Evolutionary conservation across 257 asterid genomes (phyloP).

Genomic region (Marsdenia floribunda): DNA sequence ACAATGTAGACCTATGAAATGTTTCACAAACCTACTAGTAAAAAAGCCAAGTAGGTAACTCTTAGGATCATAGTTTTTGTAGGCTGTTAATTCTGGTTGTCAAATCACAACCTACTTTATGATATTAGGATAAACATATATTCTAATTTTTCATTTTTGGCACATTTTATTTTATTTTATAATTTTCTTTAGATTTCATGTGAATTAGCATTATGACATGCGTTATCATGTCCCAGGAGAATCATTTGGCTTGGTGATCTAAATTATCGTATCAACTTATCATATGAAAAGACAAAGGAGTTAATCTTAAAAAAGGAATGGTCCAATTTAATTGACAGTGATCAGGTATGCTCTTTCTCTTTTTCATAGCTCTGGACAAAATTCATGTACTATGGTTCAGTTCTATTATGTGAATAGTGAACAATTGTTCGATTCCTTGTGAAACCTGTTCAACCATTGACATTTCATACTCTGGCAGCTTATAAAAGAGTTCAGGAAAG

Average conservation of each 20-base stretch:
- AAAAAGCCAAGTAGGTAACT: neutral
- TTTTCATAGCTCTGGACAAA: neutral
- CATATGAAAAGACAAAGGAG: slow-evolving; percentile 67
- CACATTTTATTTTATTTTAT: neutral
- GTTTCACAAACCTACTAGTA: neutral
- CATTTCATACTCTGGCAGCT: slow-evolving; percentile 51
- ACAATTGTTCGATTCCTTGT: neutral
- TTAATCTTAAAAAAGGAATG: slow-evolving; percentile 63
- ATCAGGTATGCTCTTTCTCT: slow-evolving; percentile 56
- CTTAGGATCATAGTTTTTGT: neutral
- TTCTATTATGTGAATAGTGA: neutral
- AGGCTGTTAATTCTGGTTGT: neutral
- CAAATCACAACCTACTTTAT: neutral
- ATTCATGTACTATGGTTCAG: neutral
- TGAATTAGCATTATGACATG: neutral
- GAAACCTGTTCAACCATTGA: neutral
- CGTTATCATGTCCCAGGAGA: slow-evolving; percentile 53
- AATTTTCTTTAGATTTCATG: slow-evolving; percentile 1
- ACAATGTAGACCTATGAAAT: neutral
- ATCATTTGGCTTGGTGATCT: slow-evolving; percentile 94
- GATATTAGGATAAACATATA: neutral
- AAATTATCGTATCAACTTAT: slow-evolving; percentile 76
- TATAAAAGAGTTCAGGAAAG: slow-evolving; percentile 64
- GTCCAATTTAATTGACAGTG: slow-evolving; percentile 58
- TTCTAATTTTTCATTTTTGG: neutral